Base-by-base conservation (phyloP, 371 early-diverging fungal genomes). In the Lichtheimia corymbifera region DNA sequence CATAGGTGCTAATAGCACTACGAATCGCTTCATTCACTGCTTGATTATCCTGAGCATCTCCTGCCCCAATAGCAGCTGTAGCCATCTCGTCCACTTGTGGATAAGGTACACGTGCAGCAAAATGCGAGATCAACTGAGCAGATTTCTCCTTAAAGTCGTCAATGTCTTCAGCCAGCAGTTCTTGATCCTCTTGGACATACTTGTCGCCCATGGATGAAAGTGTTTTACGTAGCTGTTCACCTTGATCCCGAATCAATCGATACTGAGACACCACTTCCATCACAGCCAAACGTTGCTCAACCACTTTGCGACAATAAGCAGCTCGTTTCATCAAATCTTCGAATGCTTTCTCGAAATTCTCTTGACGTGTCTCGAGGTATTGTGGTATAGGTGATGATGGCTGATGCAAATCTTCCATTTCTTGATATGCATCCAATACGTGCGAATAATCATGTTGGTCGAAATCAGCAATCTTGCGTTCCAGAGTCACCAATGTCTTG, bases 301-400 rank as follows among this genome's bases (percentile, higher is more conserved):
- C 70, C 3, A 76, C 75, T 27, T 80, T 70, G 28, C 77, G 64
- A 24, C 77, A 68, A 52, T 79, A 84, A 0, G 55, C 59, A n/a
- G 65, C 63, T 7, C 79, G 76, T 22, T 76, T 69, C 74, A 76
- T 76, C 57, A 84, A 53, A 50, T 76, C 70, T 50, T 70, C 77
- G 59, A 80, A 75, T 1, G 67, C 66, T 50, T 71, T 68, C 66
- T 84, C 84, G 53, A 84, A 72, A 0, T 71, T 68, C 12, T 71
- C 59, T 62, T 84, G 81, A 15, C 79, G 73, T 22, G 55, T 59
- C 22, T 79, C 66, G 9, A 84, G 62, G 63, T 80, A 67, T 11
- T 76, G 76, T 0, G 84, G 82, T 17, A 7, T 24, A 3, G 22
- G 20, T 7, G 57, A 55, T 1, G 53, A 49, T 11, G 50, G 57